Evolutionary conservation across 805 yeast species (phyloP), one percentile per base, ranked within the genome.

Genomic region (Cyberlindnera maritima): DNA sequence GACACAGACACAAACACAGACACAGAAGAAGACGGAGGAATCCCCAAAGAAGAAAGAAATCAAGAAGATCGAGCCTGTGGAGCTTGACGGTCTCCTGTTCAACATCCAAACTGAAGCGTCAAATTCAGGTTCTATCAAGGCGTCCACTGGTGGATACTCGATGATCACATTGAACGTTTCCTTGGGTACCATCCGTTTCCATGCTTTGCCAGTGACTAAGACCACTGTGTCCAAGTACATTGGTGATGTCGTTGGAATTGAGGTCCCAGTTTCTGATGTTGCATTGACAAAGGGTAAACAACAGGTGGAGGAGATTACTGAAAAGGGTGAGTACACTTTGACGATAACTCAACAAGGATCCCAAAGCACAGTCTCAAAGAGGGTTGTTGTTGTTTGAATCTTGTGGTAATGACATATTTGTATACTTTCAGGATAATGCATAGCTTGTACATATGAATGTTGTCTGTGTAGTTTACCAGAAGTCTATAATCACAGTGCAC

Each of bases 41-140:
- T 23, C 20, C 42, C 46, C 34, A 31, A 43, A 40, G 36, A 29
- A 42, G 40, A 44, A 25, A 31, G 38, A 23, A 15, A 17, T 28
- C 7, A 34, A 35, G 4, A 42, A 42, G 17, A 37, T 53, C 18
- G 42, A 49, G 31, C 47, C 59, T 10, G 35, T 54, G 12, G 52
- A 50, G 18, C 48, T 60, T 26, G 47, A 47, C 18, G 62, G 63
- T 3, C 50, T 60, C 19, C 19, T 60, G 20, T 55, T 60, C 23
- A 54, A 55, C 23, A 9, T 50, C 2, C 56, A 61, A 18, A 40
- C 43, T 12, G 47, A 45, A 9, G 19, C 48, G 17, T 32, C 28
- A 13, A 12, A 32, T n/a, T 13, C 33, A 13, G 38, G 41, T 4
- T 20, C 52, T 3, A 41, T 49, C 37, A n/a, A 39, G 36, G 46